Evolutionary conservation across 2,329 filamentous ascomycete genomes (phyloP).

Genomic region (Venturia aucupariae): DNA sequence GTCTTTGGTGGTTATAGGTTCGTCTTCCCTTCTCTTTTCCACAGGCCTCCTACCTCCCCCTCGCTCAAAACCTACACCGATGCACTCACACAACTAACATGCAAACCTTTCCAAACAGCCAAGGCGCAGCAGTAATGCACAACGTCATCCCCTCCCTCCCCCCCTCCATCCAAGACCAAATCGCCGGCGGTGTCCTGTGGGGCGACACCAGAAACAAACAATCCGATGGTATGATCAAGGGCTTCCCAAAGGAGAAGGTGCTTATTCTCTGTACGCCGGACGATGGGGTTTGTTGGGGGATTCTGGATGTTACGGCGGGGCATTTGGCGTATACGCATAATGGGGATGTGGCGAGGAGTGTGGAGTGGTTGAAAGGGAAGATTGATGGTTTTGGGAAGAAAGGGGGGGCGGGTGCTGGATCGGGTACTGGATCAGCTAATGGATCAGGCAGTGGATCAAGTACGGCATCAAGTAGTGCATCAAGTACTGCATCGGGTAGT

Average conservation of each 20-base stretch:
- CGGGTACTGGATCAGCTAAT: too few species aligned
- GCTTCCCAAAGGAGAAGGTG: conserved; percentile 21
- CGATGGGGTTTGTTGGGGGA: conserved; percentile 22
- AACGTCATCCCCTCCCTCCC: conserved; percentile 30
- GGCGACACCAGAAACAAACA: conserved; percentile 34
- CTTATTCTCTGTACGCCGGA: conserved; percentile 22
- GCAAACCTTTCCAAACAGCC: conserved; percentile 22
- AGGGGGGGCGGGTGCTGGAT: neutral
- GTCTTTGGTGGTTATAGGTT: conserved; percentile 9
- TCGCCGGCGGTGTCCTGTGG: conserved; percentile 35
- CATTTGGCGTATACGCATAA: conserved; percentile 20
- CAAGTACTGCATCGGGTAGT: too few species aligned
- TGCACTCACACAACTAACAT: neutral
- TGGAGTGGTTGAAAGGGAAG: conserved; percentile 7
- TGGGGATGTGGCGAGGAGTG: conserved; percentile 4
- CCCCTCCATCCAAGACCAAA: conserved; percentile 21
- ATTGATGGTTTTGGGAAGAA: neutral
- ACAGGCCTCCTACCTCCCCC: too few species aligned
- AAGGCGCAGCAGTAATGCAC: conserved; percentile 38
- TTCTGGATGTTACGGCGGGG: conserved; percentile 20
- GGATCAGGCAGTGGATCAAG: too few species aligned
- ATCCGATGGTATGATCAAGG: conserved; percentile 26
- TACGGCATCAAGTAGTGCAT: too few species aligned
- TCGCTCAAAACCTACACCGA: too few species aligned
- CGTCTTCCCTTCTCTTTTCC: neutral